Base-by-base conservation (phyloP, 75 land plant species). In the Pinus tabuliformis region DNA sequence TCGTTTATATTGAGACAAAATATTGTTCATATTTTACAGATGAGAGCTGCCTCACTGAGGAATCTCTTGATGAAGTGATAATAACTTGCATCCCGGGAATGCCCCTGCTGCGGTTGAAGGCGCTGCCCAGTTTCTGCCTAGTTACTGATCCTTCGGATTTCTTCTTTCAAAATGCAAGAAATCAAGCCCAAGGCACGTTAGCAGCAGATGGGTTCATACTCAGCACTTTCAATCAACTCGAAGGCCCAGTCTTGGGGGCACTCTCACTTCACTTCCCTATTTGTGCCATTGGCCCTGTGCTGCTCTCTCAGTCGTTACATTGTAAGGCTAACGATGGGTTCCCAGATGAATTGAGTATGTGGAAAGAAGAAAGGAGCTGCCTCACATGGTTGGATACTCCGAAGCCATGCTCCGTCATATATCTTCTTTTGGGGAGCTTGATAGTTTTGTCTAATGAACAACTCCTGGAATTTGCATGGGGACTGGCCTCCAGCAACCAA, bases 41-140 rank as follows among this genome's bases (percentile, higher is more conserved):
- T 81, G 83, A 81, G 52, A 83, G 73, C 14, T 58, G 70, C 39
- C 39, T 37, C 39, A 37, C 39, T 4, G 39, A 37, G 0, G 39
- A 37, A 37, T 37, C 39, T 49, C 54, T 86, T 8, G 87, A 86
- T 13, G 81, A 78, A 14, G 36, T 28, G 16, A 37, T 37, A 37
- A 22, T 87, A 11, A 85, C 81, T 36, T 85, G 79, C 80, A 20
- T 87, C 0, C 83, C 85, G 11, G 85, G 87, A 3, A 81, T 85
- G 82, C 59, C 59, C 4, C 71, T 73, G 24, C 72, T 90, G 2
- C 61, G 87, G 4, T 73, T 84, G 7, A 77, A 15, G 16, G 93
- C 88, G 42, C 0, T 91, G 26, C 86, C 90, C 21, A 81, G 70
- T 75, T 83, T 91, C 73, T 59, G 75, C 71, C 59, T 83, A 33